Base-by-base conservation (phyloP, 352 stramenopile genomes). In the Globisporangium paddicum region DNA sequence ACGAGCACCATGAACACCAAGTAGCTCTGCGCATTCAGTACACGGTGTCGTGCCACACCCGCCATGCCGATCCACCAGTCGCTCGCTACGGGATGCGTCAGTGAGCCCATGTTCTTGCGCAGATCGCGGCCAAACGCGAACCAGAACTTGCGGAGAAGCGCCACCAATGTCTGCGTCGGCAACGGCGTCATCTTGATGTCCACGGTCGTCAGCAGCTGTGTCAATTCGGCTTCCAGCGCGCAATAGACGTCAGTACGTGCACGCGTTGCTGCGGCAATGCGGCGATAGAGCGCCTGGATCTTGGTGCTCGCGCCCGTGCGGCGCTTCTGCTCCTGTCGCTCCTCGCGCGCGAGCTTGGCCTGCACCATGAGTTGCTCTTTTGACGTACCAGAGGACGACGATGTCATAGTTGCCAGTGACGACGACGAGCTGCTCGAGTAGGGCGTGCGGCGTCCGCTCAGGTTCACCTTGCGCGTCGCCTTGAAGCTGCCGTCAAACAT, bases 401-500 rank as follows among this genome's bases (percentile, higher is more conserved):
- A 55, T 4, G 49, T 42, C 5, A 50, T 9, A 0, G 25, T 25
- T 2, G 45, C 19, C 2, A 25, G 26, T 5, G 41, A 18, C 28
- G 53, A 21, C 19, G 58, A 62, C 25, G 47, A 67, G 48, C 66
- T 67, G 34, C 64, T 68, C 13, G 62, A 68, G 35, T 46, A 70
- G 49, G 64, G 66, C 46, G 75, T 77, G 51, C 79, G 76, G 3
- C 81, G 71, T 9, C 81, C 81, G 59, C 81, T 87, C 46, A 90
- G 60, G 57, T 87, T 88, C 32, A 90, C 78, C 49, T 85, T 86
- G 23, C 81, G 77, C 32, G 75, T 54, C n/a, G 70, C 55, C 63
- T 87, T 87, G 67, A 90, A 88, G 59, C 69, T 83, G 23, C 81
- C 81, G 56, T 90, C 81, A 44, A 90, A 90, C 81, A 90, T 90